Evolutionary conservation across 768 basidiomycete species (phyloP), one percentile per base, ranked within the genome.

Genomic region (Artomyces pyxidatus): DNA sequence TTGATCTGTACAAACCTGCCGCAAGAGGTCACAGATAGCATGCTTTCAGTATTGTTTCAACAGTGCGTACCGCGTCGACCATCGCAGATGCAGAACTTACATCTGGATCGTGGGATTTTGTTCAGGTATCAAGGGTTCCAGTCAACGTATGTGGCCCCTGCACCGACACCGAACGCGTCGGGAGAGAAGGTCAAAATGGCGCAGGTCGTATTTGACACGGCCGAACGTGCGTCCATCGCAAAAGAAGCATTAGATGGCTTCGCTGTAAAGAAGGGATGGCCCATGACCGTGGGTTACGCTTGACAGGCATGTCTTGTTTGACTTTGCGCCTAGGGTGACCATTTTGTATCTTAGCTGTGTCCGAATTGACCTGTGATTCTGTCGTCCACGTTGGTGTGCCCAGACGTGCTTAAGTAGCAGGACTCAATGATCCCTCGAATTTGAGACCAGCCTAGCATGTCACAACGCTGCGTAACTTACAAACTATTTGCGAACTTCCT

Each of bases 1-100:
- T 66, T 93, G 47, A 68, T 85, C 47, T 89, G 88, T 66, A 83
- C 87, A 48, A 94, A 94, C 65, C 71, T 97, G 19, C 93, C 93
- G 0, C 81, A 86, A 63, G 92, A 96, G 65, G 89, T 93, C 41
- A 90, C 86, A 25, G 83, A 89, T 57, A 84, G 86, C 52, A 85
- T 93, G 26, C 75, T 97, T 23, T 78, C 82, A 3, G 88, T 92
- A 16, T 68, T 96, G 16, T 95, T 95, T 72, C 87, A 92, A 66
- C 89, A 93, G 92, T 94, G 60, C 49, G 92, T 80, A 2, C 38
- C 28, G 40, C 23, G 54, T 21, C 30, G n/a, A 16, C 25, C n/a
- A n/a, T n/a, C n/a, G n/a, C n/a, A n/a, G n/a, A n/a, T n/a, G n/a
- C n/a, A n/a, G n/a, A n/a, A n/a, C n/a, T n/a, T n/a, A n/a, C n/a